These are phyloP conservation scores for Camellia oleifera DNA, from an alignment of 179 eudicot genomes.

Conservation along the genomic window DNA sequence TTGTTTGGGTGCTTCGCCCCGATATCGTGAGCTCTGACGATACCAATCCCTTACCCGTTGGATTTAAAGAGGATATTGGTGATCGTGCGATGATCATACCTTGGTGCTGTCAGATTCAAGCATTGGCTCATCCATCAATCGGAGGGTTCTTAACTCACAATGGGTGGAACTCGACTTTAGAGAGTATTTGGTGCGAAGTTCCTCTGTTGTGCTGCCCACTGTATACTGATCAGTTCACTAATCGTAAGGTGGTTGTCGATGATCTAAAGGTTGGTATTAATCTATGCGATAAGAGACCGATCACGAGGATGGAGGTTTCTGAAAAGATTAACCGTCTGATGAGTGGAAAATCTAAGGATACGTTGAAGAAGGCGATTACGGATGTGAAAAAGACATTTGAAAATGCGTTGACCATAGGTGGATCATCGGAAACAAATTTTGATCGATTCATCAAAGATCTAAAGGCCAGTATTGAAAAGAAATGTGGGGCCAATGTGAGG, in stretches of 20 bases:
- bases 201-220: conserved; percentile 28
- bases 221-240: conserved; percentile 25
- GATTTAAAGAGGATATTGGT: conserved; percentile 37
- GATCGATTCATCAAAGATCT: conserved; percentile 19
- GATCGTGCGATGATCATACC: conserved; percentile 23
- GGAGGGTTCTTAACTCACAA: conserved; percentile 30
- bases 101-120: conserved; percentile 28
- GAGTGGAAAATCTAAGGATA: conserved; percentile 19
- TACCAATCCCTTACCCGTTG: conserved; percentile 38
- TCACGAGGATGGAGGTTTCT: conserved; percentile 33
- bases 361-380: conserved; percentile 25
- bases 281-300: conserved; percentile 21
- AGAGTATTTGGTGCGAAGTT: conserved; percentile 22
- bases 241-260: conserved; percentile 23
- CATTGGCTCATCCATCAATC: conserved; percentile 18
- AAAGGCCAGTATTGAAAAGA: neutral
- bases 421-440: conserved; percentile 43
- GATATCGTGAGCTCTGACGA: conserved; percentile 52
- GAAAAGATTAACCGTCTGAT: conserved; percentile 28
- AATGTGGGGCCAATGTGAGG: neutral
- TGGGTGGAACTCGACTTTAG: conserved; percentile 31
- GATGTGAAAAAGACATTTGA: conserved; percentile 28
- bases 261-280: conserved; percentile 31
- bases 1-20: conserved; percentile 30
- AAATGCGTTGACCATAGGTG: conserved; percentile 27